These are phyloP conservation scores for Aspergillus sergii DNA, from an alignment of 2,329 filamentous ascomycete genomes.

Conservation along the genomic window DNA sequence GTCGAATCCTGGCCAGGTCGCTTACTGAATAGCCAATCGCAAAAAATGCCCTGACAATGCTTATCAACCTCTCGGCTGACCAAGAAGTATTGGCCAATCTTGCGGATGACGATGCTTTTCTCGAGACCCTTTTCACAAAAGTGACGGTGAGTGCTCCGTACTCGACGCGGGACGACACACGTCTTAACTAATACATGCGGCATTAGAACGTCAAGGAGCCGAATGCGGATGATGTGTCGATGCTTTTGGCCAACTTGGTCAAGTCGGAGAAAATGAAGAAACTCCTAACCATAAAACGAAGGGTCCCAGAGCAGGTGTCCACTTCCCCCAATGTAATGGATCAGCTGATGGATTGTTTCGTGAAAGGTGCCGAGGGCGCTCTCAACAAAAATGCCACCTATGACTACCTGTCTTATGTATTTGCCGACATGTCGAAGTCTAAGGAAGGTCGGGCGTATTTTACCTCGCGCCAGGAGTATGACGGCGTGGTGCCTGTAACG, in stretches of 20 bases:
- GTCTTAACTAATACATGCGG: conserved; percentile 12
- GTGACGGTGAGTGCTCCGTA: conserved; percentile 70
- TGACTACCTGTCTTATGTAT: conserved; percentile 91
- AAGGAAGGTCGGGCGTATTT: conserved; percentile 75
- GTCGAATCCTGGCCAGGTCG: neutral
- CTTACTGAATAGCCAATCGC: conserved; percentile 69
- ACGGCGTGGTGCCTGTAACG: conserved; percentile 81
- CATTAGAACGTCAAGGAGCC: conserved; percentile 61
- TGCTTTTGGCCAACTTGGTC: conserved; percentile 89
- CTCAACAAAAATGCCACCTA: conserved; percentile 86
- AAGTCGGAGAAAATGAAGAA: conserved; percentile 76
- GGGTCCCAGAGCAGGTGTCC: conserved; percentile 68
- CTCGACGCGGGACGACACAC: neutral
- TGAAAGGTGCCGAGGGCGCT: conserved; percentile 79
- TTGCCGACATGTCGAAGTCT: conserved; percentile 88
- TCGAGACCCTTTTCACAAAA: conserved; percentile 71
- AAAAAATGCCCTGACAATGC: conserved; percentile 79
- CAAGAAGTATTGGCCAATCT: conserved; percentile 72
- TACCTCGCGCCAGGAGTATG: conserved; percentile 71
- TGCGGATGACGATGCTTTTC: conserved; percentile 76
- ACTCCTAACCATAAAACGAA: conserved; percentile 69
- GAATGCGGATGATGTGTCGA: conserved; percentile 81
- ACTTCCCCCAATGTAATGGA: conserved; percentile 77
- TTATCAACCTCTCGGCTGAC: conserved; percentile 86
- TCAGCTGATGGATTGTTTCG: conserved; percentile 93